A percentile compares a stretch with the other conserved stretches of the same genome.
Evolutionary conservation across 768 basidiomycete genomes (phyloP).

Genomic region (Boletus pseudo-olivaceus): DNA sequence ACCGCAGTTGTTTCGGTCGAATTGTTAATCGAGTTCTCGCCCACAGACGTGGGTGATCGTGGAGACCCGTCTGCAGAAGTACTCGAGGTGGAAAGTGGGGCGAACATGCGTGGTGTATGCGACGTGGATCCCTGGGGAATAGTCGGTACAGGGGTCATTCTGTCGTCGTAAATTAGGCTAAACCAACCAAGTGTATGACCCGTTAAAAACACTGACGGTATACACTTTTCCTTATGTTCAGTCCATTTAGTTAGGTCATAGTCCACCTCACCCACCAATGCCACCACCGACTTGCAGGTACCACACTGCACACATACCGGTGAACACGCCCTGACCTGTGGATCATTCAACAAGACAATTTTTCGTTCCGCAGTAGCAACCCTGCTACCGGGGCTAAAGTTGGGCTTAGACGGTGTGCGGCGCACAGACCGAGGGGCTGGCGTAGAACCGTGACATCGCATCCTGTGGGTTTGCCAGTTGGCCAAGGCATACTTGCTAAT

Average conservation of each 20-base stretch:
- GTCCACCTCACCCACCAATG: conserved; percentile 47
- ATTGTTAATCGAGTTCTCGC: conserved; percentile 23
- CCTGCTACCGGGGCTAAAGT: conserved; percentile 50
- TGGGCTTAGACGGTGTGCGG: conserved; percentile 15
- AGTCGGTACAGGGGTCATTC: conserved; percentile 18
- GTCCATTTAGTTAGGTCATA: conserved; percentile 62
- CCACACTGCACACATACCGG: conserved; percentile 47
- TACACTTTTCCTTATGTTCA: conserved; percentile 55
- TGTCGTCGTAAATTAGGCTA: conserved; percentile 10
- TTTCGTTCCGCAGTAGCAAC: conserved; percentile 63
- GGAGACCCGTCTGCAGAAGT: conserved; percentile 9
- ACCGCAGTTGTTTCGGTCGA: conserved; percentile 40
- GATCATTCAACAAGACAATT: conserved; percentile 59
- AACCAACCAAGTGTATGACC: neutral
- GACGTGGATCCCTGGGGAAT: conserved; percentile 18
- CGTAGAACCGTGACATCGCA: conserved; percentile 43
- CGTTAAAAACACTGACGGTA: conserved; percentile 28
- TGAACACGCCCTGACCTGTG: conserved; percentile 51
- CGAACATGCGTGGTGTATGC: conserved; percentile 12
- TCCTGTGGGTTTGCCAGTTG: conserved; percentile 56
- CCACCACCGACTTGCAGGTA: conserved; percentile 45
- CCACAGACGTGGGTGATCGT: conserved; percentile 13
- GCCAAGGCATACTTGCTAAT: conserved; percentile 37
- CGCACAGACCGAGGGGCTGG: conserved; percentile 25
- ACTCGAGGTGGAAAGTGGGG: conserved; percentile 19